Conservation (phyloP, 345 rosid genomes). For the Gynandropsis gynandra region DNA sequence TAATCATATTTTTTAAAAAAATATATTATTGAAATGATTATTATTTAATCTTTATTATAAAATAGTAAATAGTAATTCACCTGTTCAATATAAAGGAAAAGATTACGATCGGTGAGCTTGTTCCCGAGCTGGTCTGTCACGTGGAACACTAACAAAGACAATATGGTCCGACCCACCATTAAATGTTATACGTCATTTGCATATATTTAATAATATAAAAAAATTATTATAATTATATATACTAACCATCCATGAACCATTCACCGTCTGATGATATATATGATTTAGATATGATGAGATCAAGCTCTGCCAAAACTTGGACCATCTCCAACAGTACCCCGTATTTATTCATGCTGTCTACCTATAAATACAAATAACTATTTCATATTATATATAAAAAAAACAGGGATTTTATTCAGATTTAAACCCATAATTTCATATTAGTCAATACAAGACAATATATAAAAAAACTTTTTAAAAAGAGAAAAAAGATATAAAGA, state of each 20-base stretch:
- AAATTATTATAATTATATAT: conserved; percentile 2
- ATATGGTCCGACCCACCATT: no score
- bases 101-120: conserved; percentile 57
- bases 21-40: neutral
- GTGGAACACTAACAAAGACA: conserved; percentile 56
- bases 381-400: no score
- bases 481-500: no score
- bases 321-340: conserved; percentile 92
- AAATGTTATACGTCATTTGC: no score
- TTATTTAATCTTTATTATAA: neutral
- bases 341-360: conserved; percentile 84
- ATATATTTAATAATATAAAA: no score
- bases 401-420: no score
- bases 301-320: conserved; percentile 89
- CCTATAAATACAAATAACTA: conserved; percentile 37
- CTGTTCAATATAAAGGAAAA: conserved; percentile 60
- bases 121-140: conserved; percentile 72
- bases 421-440: no score
- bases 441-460: neutral
- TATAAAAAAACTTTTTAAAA: neutral
- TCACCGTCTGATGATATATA: conserved; percentile 94
- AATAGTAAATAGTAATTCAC: conserved; percentile 13
- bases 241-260: conserved; percentile 96
- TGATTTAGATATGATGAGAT: conserved; percentile 87
- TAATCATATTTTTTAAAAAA: neutral